Evolutionary conservation across 179 eudicot species (phyloP).

Genomic region (Amaranthus tricolor): DNA sequence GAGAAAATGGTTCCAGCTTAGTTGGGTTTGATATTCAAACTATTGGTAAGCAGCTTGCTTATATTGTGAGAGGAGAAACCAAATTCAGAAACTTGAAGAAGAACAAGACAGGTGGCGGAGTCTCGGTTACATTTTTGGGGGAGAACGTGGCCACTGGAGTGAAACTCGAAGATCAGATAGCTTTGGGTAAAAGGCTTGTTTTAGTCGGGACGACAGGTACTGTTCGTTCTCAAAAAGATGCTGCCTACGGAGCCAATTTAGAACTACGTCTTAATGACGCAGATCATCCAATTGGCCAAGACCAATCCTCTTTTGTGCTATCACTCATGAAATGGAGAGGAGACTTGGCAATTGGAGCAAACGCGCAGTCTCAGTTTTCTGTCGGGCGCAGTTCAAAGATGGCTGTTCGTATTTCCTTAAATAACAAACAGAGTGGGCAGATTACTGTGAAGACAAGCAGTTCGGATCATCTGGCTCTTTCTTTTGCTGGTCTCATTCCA

Average conservation of each 20-base stretch:
- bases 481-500: conserved; percentile 73
- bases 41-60: conserved; percentile 77
- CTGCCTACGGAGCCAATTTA: conserved; percentile 86
- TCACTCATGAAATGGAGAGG: conserved; percentile 85
- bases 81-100: conserved; percentile 69
- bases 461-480: conserved; percentile 73
- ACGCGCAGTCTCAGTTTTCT: conserved; percentile 69
- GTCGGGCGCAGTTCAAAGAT: conserved; percentile 82
- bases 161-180: conserved; percentile 74
- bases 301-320: conserved; percentile 62
- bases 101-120: conserved; percentile 80
- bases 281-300: conserved; percentile 82
- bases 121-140: conserved; percentile 76
- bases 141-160: conserved; percentile 83
- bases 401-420: conserved; percentile 70
- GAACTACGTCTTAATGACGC: conserved; percentile 74
- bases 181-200: conserved; percentile 64
- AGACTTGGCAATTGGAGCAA: conserved; percentile 74
- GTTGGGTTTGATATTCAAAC: conserved; percentile 85
- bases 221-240: conserved; percentile 64
- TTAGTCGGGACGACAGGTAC: conserved; percentile 75
- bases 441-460: conserved; percentile 83
- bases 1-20: conserved; percentile 72
- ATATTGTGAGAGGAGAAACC: conserved; percentile 81
- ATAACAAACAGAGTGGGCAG: conserved; percentile 90